These are phyloP conservation scores for Olyra latifolia DNA, from an alignment of 176 grass and related monocot species.

Conservation along the genomic window DNA sequence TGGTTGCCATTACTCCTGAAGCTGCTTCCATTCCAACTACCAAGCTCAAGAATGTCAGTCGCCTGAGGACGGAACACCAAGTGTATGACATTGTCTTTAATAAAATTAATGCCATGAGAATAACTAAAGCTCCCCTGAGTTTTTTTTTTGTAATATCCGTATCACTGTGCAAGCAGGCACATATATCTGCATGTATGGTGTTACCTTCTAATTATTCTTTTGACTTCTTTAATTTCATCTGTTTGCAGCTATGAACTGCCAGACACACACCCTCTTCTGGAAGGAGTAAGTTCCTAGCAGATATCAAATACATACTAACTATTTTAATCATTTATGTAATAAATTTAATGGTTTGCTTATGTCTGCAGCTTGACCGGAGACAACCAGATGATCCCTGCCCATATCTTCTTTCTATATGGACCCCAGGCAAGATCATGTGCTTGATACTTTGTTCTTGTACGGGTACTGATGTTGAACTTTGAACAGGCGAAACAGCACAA, in stretches of 20 bases:
- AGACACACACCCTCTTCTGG: slow-evolving; percentile 64
- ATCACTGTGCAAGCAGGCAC: background rate
- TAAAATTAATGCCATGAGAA: slow-evolving; percentile 7
- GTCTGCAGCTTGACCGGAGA: slow-evolving; percentile 61
- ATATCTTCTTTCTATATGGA: slow-evolving; percentile 92
- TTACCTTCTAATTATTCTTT: background rate
- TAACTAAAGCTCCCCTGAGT: background rate
- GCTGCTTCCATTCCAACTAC: slow-evolving; percentile 76
- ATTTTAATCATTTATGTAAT: slow-evolving; percentile 10
- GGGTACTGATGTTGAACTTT: slow-evolving; percentile 19
- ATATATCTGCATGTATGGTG: background rate
- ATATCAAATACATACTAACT: slow-evolving; percentile 7
- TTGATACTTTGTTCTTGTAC: slow-evolving; percentile 12
- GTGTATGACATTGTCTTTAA: slow-evolving; percentile 59
- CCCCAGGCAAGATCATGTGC: slow-evolving; percentile 60
- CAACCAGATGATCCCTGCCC: slow-evolving; percentile 78
- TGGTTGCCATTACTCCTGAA: slow-evolving; percentile 65
- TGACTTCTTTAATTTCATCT: slow-evolving; percentile 37
- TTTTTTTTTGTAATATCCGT: background rate
- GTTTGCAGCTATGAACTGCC: slow-evolving; percentile 81
- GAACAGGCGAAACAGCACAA: slow-evolving; percentile 77
- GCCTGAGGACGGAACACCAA: slow-evolving; percentile 88
- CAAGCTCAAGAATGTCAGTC: slow-evolving; percentile 87
- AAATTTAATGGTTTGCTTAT: slow-evolving; percentile 29
- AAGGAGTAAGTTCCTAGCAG: slow-evolving; percentile 54